phyloP scores from a whole-genome alignment of 495 filamentous ascomycete genomes.

The Hypoxylon rickii region DNA sequence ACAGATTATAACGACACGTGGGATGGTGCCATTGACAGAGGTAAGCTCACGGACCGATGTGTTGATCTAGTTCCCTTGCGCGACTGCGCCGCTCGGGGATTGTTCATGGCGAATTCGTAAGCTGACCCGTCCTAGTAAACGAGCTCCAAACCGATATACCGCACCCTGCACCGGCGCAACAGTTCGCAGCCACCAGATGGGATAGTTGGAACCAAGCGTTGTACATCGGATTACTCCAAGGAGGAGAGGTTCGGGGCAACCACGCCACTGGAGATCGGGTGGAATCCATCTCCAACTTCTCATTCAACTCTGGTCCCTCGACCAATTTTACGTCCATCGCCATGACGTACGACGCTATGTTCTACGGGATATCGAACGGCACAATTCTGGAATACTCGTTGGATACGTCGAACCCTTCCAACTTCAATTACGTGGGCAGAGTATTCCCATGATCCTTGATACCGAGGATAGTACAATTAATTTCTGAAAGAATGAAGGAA shows the following conservation, averaged over 20 bases:
- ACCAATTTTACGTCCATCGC: slow-evolving; percentile 32
- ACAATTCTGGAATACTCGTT: slow-evolving; percentile 27
- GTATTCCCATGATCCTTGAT: slow-evolving; percentile 22
- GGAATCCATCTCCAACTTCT: slow-evolving; percentile 6
- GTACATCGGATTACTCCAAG: slow-evolving; percentile 19
- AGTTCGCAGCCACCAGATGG: slow-evolving; percentile 30
- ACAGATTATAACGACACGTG: slow-evolving; percentile 28
- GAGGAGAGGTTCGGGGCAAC: slow-evolving; percentile 17
- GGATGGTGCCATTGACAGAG: slow-evolving; percentile 16
- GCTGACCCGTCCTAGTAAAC: slow-evolving; percentile 19
- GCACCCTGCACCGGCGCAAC: slow-evolving; percentile 17
- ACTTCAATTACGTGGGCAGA: slow-evolving; percentile 25
- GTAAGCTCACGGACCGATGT: slow-evolving; percentile 14
- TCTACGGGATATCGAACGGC: slow-evolving; percentile 31
- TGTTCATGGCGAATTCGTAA: neutral
- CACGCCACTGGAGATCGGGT: slow-evolving; percentile 19
- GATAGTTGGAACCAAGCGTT: slow-evolving; percentile 25
- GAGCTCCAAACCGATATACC: slow-evolving; percentile 28
- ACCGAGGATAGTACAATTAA: too few species aligned
- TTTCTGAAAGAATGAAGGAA: too few species aligned
- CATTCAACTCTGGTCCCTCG: slow-evolving; percentile 17
- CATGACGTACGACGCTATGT: slow-evolving; percentile 29
- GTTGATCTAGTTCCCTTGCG: too few species aligned
- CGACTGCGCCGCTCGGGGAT: neutral
- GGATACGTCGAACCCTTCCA: slow-evolving; percentile 22